Conservation (phyloP, 495 filamentous ascomycete species). For the Neurospora sp. region DNA sequence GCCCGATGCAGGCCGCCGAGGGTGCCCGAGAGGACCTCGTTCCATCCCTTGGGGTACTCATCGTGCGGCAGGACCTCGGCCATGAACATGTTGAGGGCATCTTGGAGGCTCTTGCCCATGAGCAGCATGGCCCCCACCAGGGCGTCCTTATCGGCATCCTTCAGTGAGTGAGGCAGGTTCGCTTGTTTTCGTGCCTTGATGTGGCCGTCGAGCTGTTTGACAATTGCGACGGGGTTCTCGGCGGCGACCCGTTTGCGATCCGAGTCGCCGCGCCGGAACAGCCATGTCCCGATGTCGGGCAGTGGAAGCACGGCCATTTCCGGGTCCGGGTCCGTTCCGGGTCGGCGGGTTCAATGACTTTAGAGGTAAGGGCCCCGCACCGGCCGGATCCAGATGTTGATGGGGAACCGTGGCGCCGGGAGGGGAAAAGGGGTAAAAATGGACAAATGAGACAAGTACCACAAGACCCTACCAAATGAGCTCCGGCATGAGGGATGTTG, state of each 20-base stretch:
- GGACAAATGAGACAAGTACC: neutral
- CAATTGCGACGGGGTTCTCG: constrained; percentile 13
- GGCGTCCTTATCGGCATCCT: constrained; percentile 17
- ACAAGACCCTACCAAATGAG: neutral
- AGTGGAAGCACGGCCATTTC: constrained; percentile 12
- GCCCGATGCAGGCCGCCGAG: constrained; percentile 16
- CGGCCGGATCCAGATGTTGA: neutral
- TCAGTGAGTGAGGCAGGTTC: constrained; percentile 9
- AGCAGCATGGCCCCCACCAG: constrained; percentile 20
- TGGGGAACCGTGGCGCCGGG: neutral
- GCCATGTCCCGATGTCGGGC: constrained; percentile 16
- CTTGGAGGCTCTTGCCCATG: constrained; percentile 17
- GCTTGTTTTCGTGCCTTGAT: constrained; percentile 11
- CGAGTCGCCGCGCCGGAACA: constrained; percentile 15
- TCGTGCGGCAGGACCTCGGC: constrained; percentile 18
- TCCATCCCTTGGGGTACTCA: constrained; percentile 16
- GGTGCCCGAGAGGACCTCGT: constrained; percentile 19
- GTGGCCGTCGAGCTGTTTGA: constrained; percentile 15
- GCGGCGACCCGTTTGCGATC: constrained; percentile 2
- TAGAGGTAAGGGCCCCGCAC: neutral
- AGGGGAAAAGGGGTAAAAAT: neutral
- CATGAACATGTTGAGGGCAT: constrained; percentile 17
- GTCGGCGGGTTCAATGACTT: too few species aligned
- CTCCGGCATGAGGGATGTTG: neutral
- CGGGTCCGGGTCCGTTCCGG: neutral